These are phyloP conservation scores for Fomitopsis schrenkii DNA, from an alignment of 1,284 basidiomycete species.

Conservation along the genomic window DNA sequence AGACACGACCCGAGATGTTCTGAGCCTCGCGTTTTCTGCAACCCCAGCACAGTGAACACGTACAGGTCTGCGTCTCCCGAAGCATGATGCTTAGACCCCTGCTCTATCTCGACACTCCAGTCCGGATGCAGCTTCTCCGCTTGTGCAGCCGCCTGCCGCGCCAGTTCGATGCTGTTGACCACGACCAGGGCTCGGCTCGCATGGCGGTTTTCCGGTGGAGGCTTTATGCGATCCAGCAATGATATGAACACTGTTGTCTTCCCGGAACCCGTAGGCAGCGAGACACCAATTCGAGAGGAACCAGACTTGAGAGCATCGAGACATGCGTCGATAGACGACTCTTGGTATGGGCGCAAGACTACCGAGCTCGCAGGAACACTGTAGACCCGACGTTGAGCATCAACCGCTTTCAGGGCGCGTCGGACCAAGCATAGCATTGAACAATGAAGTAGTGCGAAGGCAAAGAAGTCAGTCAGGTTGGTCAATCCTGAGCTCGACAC, in stretches of 20 bases:
- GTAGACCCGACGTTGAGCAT: conserved; percentile 11
- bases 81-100: conserved; percentile 74
- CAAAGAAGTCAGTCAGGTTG: background rate
- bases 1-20: background rate
- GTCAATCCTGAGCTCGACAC: too few relatives aligned
- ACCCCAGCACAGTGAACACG: conserved; percentile 3
- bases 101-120: conserved; percentile 89
- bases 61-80: conserved; percentile 85
- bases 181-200: conserved; percentile 73
- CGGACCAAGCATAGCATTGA: conserved; percentile 19
- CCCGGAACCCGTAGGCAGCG: conserved; percentile 87
- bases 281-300: conserved; percentile 83
- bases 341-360: conserved; percentile 84
- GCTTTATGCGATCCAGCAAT: conserved; percentile 58
- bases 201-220: conserved; percentile 37
- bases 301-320: conserved; percentile 62
- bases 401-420: background rate
- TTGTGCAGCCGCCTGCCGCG: conserved; percentile 80
- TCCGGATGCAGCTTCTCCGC: conserved; percentile 66
- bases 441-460: background rate
- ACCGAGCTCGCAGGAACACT: conserved; percentile 15
- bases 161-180: conserved; percentile 87
- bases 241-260: conserved; percentile 93
- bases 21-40: background rate
- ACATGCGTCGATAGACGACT: conserved; percentile 81